phyloP scores from a whole-genome alignment of 2,329 filamentous ascomycete genomes.

The Arthrobotrys sphaeroides region DNA sequence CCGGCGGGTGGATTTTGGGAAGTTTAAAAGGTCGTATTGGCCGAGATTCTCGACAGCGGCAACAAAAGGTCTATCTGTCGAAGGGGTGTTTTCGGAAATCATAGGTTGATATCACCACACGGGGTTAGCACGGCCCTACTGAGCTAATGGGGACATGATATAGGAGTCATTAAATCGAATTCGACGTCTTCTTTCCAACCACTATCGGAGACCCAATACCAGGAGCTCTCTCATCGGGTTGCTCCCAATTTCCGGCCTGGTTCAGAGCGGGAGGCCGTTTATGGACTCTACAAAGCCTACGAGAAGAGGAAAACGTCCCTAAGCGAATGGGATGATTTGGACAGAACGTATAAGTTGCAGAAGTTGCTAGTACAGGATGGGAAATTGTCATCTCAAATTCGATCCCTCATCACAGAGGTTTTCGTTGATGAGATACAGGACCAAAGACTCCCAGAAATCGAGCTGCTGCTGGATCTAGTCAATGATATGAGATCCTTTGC shows the following conservation, averaged over 20 bases:
- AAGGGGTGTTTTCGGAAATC: slow-evolving; percentile 32
- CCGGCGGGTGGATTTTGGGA: slow-evolving; percentile 17
- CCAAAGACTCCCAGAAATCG: slow-evolving; percentile 30
- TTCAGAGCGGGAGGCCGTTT: slow-evolving; percentile 13
- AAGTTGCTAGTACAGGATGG: not conserved
- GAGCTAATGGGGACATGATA: not conserved
- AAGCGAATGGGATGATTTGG: slow-evolving; percentile 36
- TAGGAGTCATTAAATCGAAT: slow-evolving; percentile 11
- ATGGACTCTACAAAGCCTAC: slow-evolving; percentile 16
- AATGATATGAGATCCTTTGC: slow-evolving; percentile 16
- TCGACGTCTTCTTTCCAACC: not conserved
- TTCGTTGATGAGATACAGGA: slow-evolving; percentile 42
- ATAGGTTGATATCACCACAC: slow-evolving; percentile 2
- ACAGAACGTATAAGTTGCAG: slow-evolving; percentile 8
- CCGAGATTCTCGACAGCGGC: slow-evolving; percentile 1
- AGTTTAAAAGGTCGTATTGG: slow-evolving; percentile 26
- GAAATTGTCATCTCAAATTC: not conserved
- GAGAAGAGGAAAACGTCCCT: slow-evolving; percentile 25
- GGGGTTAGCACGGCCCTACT: not conserved
- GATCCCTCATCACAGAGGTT: slow-evolving; percentile 21
- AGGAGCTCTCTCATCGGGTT: slow-evolving; percentile 6
- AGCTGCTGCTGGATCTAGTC: slow-evolving; percentile 25
- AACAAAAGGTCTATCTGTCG: slow-evolving; percentile 2
- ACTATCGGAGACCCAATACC: slow-evolving; percentile 7
- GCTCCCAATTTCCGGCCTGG: slow-evolving; percentile 13